Base-by-base conservation (phyloP, 768 basidiomycete species). In the Leccinum uliginosum region DNA sequence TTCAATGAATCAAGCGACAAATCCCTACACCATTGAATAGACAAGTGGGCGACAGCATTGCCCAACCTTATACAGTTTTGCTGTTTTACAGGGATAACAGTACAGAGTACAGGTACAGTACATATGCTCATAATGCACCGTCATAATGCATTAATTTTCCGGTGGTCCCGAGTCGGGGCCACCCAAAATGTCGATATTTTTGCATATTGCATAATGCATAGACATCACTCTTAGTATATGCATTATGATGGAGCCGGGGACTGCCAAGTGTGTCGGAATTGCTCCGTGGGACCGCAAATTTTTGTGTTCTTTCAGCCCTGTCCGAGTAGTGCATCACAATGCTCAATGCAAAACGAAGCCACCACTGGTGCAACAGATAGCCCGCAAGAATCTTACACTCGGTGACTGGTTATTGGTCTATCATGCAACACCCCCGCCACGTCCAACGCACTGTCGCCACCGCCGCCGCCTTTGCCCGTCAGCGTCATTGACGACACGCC, bases 391-490 rank as follows among this genome's bases (percentile, higher is more conserved):
- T 21, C n/a, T 43, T 21, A 43, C 19, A 5, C 40, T 43, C 9
- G 19, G 8, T n/a, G 45, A 46, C 45, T 34, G 45, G 45, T 15
- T 46, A 14, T 24, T 46, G 12, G 45, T 46, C 6, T 46, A 46
- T 46, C 10, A n/a, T 27, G 8, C 26, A 27, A 27, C 26, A 27
- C 26, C 26, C 26, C 26, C 26, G 26, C 26, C 26, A 27, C 26
- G 26, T 27, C 26, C 26, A 27, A 27, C 26, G 26, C 26, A 27
- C 26, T 27, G 26, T 1, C 26, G 26, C 26, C 26, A 27, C 24
- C 26, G 26, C 26, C 26, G 26, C 26, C 30, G 32, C 32, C 61
- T 24, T 59, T 67, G 1, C 47, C 49, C 29, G 40, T 38, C 14
- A 30, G 29, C 29, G 10, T 21, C 26, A 27, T 27, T 43, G 51